Base-by-base conservation (phyloP, 495 filamentous ascomycete species). In the Podospora conica region DNA sequence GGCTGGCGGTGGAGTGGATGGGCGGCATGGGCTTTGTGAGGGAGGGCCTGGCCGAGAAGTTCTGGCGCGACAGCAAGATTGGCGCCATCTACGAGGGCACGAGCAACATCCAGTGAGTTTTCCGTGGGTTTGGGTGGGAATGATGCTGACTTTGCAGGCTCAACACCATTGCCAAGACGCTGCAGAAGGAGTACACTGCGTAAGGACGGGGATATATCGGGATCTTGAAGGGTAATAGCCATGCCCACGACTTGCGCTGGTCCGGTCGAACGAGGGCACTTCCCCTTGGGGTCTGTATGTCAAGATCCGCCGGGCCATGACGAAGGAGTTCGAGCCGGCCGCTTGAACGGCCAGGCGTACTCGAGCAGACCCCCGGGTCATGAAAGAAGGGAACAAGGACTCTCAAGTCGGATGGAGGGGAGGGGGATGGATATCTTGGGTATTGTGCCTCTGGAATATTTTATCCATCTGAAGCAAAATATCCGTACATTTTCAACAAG, bases 1-100 rank as follows among this genome's bases (percentile, higher is more conserved):
- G 93, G 10, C 86, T 87, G 11, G 95, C 93, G 3, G 86, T 99
- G 20, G 95, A 98, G 79, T 98, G 96, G 95, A 97, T 97, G 94
- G 95, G 95, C 33, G 95, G 95, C 60, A 97, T 97, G 95, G 84
- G 85, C 12, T 99, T 99, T 71, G 95, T 98, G 48, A 83, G 95
- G 53, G 95, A 99, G 76, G 95, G 95, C 3, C 87, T 97, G 67
- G 95, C 96, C 4, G 95, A 99, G 88, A 99, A 99, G 86, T 96
- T 89, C 81, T 99, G 88, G 83, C 84, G 95, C 23, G 95, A 99
- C 76, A 94, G 91, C 81, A 99, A 97, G 87, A 99, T 99, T 74
- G 95, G 95, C 2, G 92, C 91, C 56, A 98, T 99, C 69, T 98
- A 99, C 80, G 95, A 99, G 83, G 95, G 95, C 54, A 96, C 93